Conservation (phyloP, 371 early-diverging fungal genomes). For the Lichtheimia ramosa region DNA sequence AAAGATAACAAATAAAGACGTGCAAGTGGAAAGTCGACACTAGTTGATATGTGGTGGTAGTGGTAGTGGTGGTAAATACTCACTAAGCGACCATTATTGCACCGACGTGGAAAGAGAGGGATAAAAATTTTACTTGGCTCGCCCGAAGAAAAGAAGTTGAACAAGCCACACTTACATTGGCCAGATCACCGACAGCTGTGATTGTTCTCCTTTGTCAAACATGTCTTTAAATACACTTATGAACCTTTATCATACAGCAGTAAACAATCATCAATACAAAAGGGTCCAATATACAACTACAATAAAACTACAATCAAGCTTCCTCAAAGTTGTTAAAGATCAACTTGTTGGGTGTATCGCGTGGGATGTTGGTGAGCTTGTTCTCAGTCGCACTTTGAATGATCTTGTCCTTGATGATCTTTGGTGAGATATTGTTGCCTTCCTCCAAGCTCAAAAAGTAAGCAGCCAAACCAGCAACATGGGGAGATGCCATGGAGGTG, state of each 20-base stretch:
- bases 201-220: too few species aligned
- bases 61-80: conserved; percentile 1
- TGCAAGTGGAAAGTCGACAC: background rate
- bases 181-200: too few species aligned
- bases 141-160: conserved; percentile 4
- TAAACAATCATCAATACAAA: too few species aligned
- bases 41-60: too few species aligned
- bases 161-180: background rate
- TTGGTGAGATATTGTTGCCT: conserved; percentile 61
- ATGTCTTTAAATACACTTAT: too few species aligned
- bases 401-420: conserved; percentile 78
- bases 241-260: too few species aligned
- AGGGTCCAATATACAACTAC: too few species aligned
- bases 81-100: conserved; percentile 21
- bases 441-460: conserved; percentile 73
- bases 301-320: too few species aligned
- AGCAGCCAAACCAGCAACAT: conserved; percentile 96
- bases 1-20: background rate
- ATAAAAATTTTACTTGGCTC: conserved; percentile 15
- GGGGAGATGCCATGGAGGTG: conserved; percentile 99
- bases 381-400: conserved; percentile 38
- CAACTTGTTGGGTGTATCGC: conserved; percentile 39
- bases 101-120: conserved; percentile 15
- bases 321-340: conserved; percentile 29
- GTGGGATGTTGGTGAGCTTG: conserved; percentile 27